Base-by-base conservation (phyloP, 1,284 basidiomycete genomes). In the Rhodotorula mucilaginosa region DNA sequence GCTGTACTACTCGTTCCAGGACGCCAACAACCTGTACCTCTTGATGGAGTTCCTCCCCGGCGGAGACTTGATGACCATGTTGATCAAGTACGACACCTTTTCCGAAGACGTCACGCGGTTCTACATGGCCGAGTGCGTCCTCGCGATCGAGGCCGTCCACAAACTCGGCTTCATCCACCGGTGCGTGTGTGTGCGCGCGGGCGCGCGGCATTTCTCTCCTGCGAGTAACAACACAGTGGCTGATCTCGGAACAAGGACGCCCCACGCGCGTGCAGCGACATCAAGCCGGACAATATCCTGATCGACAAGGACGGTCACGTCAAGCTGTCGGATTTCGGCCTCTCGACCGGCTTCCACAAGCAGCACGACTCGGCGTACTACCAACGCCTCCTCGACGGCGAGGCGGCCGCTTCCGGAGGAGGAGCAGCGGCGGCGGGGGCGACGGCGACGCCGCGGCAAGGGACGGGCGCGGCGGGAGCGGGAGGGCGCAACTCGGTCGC, bases 41-140 rank as follows among this genome's bases (percentile, higher is more conserved):
- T 91, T 99, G 83, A 99, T 99, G 96, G 96, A 98, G 82, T 99
- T 98, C 84, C 85, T 99, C 67, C 95, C 96, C 46, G 96, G 96
- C 59, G 96, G 96, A 31, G 96, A 99, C 82, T 84, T 99, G 72
- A 98, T 99, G 96, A 87, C 90, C 51, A 99, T 98, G 96, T 85
- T 99, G 75, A 99, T 99, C 89, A 98, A 98, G 83, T 98, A 99
- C 82, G 96, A 99, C 81, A 93, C 96, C 1, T 99, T 99, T 83
- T 93, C 92, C 15, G 96, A 99, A 82, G 96, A 99, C 80, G 96
- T 99, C 52, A 97, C 94, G 48, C 89, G 97, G 68, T 99, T 99
- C 84, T 99, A 99, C 83, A 97, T 99, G 88, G 96, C 96, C 57
- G 96, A 99, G 83, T 97, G 94, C 81, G 93, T 98, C 67, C 86